Evolutionary conservation across 441 rosid genomes (phyloP).

Genomic region (Arabidopsis hybrid): DNA sequence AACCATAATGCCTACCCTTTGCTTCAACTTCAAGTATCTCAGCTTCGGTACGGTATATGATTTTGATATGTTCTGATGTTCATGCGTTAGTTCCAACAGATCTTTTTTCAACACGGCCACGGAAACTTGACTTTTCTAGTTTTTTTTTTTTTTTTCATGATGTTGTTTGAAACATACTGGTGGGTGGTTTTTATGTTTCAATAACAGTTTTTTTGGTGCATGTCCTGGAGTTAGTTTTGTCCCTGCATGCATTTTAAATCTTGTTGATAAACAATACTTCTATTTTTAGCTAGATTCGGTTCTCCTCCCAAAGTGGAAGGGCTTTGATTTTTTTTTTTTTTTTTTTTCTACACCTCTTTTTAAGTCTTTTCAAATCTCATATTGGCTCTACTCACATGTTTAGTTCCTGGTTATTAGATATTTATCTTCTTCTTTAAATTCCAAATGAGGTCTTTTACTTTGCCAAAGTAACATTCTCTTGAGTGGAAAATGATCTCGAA

Average conservation of each 20-base stretch:
- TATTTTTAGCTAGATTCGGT: conserved; percentile 37
- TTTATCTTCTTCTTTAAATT: background rate
- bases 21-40: too few relatives aligned
- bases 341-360: conserved; percentile 3
- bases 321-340: conserved; percentile 1
- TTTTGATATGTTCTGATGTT: too few relatives aligned
- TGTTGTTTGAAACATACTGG: conserved; percentile 33
- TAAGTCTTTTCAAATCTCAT: conserved; percentile 31
- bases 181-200: conserved; percentile 24
- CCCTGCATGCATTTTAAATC: conserved; percentile 7
- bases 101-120: conserved; percentile 2
- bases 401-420: conserved; percentile 16
- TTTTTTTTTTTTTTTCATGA: background rate
- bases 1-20: background rate
- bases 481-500: conserved; percentile 26
- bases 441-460: background rate
- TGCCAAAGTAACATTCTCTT: conserved; percentile 8
- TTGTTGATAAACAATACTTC: conserved; percentile 18
- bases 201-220: conserved; percentile 4
- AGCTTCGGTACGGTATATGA: background rate
- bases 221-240: conserved; percentile 39
- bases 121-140: background rate
- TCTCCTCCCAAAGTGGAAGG: conserved; percentile 27
- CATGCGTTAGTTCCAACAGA: conserved; percentile 5
- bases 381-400: conserved; percentile 16